phyloP scores from a whole-genome alignment of 257 asterid genomes.

The Scutellaria minor region DNA sequence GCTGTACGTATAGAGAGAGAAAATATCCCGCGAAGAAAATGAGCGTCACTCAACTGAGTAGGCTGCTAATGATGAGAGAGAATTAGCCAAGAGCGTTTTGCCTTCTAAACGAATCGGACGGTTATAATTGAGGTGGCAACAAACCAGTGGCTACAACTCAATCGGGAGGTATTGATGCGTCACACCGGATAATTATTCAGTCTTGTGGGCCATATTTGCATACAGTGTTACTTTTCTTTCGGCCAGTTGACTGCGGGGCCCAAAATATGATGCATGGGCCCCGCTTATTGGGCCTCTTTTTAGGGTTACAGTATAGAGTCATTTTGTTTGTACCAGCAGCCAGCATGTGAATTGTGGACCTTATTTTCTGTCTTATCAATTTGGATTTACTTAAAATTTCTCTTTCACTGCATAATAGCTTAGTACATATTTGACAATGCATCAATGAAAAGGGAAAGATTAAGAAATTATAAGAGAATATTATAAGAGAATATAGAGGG shows the following conservation, averaged over 20 bases:
- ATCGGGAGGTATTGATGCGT: slow-evolving; percentile 30
- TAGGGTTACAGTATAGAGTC: slow-evolving; percentile 30
- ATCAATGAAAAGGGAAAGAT: too few relatives aligned
- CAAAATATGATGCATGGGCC: slow-evolving; percentile 42
- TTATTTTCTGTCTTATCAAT: slow-evolving; percentile 10
- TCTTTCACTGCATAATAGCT: not conserved
- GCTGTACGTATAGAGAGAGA: slow-evolving; percentile 41
- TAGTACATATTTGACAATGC: not conserved
- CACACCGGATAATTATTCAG: not conserved
- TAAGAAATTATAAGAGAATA: too few relatives aligned
- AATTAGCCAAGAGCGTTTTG: slow-evolving; percentile 34
- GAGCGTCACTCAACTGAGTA: slow-evolving; percentile 34
- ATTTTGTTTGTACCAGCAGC: slow-evolving; percentile 27
- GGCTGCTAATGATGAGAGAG: slow-evolving; percentile 26
- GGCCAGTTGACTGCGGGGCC: slow-evolving; percentile 51
- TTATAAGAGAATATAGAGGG: too few relatives aligned
- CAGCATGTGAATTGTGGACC: slow-evolving; percentile 27
- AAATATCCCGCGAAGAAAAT: slow-evolving; percentile 61
- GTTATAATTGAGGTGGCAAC: slow-evolving; percentile 40
- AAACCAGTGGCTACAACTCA: slow-evolving; percentile 34
- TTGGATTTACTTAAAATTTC: not conserved
- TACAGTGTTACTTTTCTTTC: not conserved
- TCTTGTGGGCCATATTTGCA: slow-evolving; percentile 20
- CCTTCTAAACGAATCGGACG: slow-evolving; percentile 43
- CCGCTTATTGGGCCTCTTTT: slow-evolving; percentile 36